These are phyloP conservation scores for Cicer yamashitae DNA, from an alignment of 306 rosid genomes.

Conservation along the genomic window DNA sequence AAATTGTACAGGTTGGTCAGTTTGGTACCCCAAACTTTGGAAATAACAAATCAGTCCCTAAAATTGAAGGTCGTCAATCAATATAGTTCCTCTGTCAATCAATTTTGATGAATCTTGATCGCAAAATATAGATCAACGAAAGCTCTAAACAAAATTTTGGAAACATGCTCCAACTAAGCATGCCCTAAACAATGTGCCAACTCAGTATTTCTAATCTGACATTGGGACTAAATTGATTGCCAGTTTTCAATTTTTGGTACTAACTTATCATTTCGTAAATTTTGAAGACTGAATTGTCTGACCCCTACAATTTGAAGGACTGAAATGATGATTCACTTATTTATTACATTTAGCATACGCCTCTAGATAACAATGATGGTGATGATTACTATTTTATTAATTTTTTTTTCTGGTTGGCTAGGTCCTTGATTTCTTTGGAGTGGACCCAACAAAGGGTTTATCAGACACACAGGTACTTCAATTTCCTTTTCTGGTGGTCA, in stretches of 20 bases:
- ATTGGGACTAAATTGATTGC: background rate
- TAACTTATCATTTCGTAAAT: background rate
- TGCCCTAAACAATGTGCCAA: background rate
- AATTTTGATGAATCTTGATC: background rate
- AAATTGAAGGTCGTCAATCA: background rate
- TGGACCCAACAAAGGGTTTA: slow-evolving; percentile 82
- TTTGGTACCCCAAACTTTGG: background rate
- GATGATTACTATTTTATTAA: background rate
- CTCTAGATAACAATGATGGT: background rate
- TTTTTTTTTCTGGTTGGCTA: slow-evolving; percentile 40
- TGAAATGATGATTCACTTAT: background rate
- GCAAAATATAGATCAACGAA: background rate
- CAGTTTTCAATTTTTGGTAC: background rate
- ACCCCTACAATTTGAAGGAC: background rate
- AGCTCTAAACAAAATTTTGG: background rate
- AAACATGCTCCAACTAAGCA: slow-evolving; percentile 1
- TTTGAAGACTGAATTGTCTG: slow-evolving; percentile 2
- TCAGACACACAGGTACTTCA: slow-evolving; percentile 69
- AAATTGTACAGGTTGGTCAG: background rate
- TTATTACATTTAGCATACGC: slow-evolving; percentile 17
- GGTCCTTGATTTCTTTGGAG: slow-evolving; percentile 91
- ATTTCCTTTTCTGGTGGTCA: background rate
- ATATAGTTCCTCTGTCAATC: background rate
- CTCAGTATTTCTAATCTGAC: background rate
- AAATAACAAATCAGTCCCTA: background rate